These are phyloP conservation scores for Microdochium trichocladiopsis DNA, from an alignment of 2,329 filamentous ascomycete genomes.

Conservation along the genomic window DNA sequence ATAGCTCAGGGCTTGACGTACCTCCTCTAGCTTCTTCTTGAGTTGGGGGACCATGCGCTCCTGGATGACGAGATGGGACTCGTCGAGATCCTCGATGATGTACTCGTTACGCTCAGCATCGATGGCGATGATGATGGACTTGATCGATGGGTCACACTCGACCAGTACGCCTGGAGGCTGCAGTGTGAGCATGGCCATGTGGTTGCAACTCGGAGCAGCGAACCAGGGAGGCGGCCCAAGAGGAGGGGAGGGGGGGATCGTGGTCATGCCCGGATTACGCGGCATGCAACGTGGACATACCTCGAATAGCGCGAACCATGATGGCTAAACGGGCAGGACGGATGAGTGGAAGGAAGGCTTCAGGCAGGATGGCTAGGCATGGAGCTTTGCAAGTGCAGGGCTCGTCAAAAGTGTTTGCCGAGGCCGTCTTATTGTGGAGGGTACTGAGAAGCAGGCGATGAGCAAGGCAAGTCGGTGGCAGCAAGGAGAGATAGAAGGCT, in stretches of 20 bases:
- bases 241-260: not conserved
- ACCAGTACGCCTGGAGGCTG: conserved; percentile 57
- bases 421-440: too few relatives aligned
- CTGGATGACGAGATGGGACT: conserved; percentile 68
- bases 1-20: conserved; percentile 26
- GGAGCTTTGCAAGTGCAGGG: too few relatives aligned
- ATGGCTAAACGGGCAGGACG: not conserved
- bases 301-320: conserved; percentile 5
- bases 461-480: too few relatives aligned
- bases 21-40: conserved; percentile 63
- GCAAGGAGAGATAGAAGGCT: too few relatives aligned
- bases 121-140: conserved; percentile 75
- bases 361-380: too few relatives aligned
- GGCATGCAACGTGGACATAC: not conserved
- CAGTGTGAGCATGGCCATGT: not conserved
- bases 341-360: too few relatives aligned
- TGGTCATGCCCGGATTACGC: conserved; percentile 4
- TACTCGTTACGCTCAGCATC: conserved; percentile 64
- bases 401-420: too few relatives aligned
- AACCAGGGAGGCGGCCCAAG: not conserved
- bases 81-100: conserved; percentile 75
- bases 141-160: conserved; percentile 81
- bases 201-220: too few relatives aligned
- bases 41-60: conserved; percentile 63
- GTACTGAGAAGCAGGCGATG: too few relatives aligned